Evolutionary conservation across 345 rosid genomes (phyloP).

Genomic region (Citrus maxima): DNA sequence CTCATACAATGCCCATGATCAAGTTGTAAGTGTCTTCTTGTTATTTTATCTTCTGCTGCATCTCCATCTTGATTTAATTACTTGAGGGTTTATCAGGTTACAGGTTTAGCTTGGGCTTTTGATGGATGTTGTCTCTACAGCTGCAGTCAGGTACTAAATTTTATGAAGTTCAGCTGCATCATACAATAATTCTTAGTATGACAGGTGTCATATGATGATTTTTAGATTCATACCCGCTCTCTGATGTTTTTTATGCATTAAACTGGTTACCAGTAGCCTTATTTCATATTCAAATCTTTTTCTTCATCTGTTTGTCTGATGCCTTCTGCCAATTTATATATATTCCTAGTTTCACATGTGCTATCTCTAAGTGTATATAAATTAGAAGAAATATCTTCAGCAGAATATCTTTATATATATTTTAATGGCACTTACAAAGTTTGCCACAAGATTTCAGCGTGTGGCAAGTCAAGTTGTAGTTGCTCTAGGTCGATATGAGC

Average conservation of each 20-base stretch:
- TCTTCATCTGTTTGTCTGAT: neutral
- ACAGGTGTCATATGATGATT: neutral
- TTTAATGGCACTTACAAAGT: neutral
- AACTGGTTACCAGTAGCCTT: neutral
- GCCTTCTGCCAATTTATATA: neutral
- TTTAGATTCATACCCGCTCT: slow-evolving; percentile 6
- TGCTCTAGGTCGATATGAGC: neutral
- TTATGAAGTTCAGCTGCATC: slow-evolving; percentile 3
- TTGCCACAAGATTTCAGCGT: neutral
- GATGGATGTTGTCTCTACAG: slow-evolving; percentile 74
- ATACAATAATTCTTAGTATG: neutral
- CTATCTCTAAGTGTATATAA: neutral
- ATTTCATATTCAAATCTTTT: neutral
- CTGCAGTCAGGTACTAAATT: slow-evolving; percentile 75
- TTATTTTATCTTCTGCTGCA: slow-evolving; percentile 13
- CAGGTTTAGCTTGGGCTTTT: slow-evolving; percentile 90
- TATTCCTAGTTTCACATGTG: neutral
- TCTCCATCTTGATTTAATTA: slow-evolving; percentile 23
- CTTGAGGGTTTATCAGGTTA: slow-evolving; percentile 51
- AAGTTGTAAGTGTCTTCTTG: slow-evolving; percentile 52
- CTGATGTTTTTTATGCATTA: neutral
- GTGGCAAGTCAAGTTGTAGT: neutral
- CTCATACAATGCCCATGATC: slow-evolving; percentile 64
- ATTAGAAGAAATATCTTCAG: neutral
- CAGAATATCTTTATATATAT: neutral